These are phyloP conservation scores for Myxozyma neotropica DNA, from an alignment of 805 yeast species.

Conservation along the genomic window DNA sequence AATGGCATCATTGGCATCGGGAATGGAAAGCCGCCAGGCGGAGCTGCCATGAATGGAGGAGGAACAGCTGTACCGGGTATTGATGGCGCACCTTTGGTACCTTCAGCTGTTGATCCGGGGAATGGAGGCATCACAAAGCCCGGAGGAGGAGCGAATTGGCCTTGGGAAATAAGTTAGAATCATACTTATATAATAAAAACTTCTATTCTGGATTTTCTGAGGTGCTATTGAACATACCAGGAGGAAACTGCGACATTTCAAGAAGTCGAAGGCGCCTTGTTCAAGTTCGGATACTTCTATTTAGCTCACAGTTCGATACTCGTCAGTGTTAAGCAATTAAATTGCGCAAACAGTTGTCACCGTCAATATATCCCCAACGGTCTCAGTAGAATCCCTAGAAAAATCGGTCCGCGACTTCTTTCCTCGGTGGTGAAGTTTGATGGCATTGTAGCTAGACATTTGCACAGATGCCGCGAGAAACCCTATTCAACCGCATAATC, in stretches of 20 bases:
- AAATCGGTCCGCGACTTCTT: too few relatives aligned
- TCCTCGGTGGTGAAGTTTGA: too few relatives aligned
- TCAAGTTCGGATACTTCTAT: too few relatives aligned
- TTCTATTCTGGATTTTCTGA: too few relatives aligned
- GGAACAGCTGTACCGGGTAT: constrained; percentile 13
- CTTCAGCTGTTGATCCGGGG: constrained; percentile 8
- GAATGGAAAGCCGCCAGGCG: constrained; percentile 15
- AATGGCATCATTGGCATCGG: constrained; percentile 15
- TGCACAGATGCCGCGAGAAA: too few relatives aligned
- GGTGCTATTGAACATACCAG: constrained; percentile 1
- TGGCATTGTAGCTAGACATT: too few relatives aligned
- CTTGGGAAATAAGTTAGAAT: not conserved
- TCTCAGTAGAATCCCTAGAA: too few relatives aligned
- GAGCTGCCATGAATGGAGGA: constrained; percentile 11
- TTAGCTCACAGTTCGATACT: too few relatives aligned
- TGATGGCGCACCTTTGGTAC: not conserved
- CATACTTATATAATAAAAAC: not conserved
- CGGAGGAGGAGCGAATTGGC: constrained; percentile 4
- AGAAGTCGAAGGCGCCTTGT: too few relatives aligned
- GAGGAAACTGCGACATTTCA: constrained; percentile 19
- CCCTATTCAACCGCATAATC: too few relatives aligned
- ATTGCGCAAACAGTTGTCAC: not conserved
- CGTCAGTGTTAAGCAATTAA: too few relatives aligned
- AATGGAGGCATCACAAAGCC: constrained; percentile 1
- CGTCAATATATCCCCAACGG: not conserved